Evolutionary conservation across 805 yeast species (phyloP).

Genomic region (Wickerhamiella spandovensis): DNA sequence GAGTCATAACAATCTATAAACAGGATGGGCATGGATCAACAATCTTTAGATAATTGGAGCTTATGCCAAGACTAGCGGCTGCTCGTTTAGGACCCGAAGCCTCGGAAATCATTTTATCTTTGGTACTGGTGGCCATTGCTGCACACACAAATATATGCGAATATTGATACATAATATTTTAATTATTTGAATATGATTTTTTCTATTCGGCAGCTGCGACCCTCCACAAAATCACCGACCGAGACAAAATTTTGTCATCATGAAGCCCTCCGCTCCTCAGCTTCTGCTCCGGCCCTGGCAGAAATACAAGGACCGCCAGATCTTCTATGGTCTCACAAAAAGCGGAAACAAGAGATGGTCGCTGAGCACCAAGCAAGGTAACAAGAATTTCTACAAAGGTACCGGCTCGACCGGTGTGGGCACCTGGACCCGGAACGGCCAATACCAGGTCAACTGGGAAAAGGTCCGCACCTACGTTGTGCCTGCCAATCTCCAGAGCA

Average conservation of each 20-base stretch:
- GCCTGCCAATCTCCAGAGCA: slow-evolving; percentile 35
- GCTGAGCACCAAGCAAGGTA: slow-evolving; percentile 85
- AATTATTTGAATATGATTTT: too few species aligned
- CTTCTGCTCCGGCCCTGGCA: slow-evolving; percentile 80
- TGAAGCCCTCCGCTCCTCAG: slow-evolving; percentile 26
- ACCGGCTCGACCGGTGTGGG: slow-evolving; percentile 94
- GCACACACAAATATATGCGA: too few species aligned
- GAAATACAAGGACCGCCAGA: slow-evolving; percentile 64
- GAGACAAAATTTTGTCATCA: slow-evolving; percentile 11
- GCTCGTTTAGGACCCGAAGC: too few species aligned
- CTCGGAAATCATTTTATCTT: too few species aligned
- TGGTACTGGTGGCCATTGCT: too few species aligned
- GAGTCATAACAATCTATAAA: slow-evolving; percentile 92
- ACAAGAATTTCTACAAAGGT: slow-evolving; percentile 89
- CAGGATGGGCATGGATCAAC: slow-evolving; percentile 29
- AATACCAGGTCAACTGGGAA: slow-evolving; percentile 64
- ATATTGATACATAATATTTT: too few species aligned
- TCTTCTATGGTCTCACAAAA: slow-evolving; percentile 69
- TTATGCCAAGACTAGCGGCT: background rate
- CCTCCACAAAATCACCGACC: too few species aligned
- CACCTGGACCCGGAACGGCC: slow-evolving; percentile 55
- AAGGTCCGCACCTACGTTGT: slow-evolving; percentile 85
- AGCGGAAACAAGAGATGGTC: slow-evolving; percentile 70
- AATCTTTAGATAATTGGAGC: background rate
- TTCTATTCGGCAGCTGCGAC: too few species aligned